A percentile compares a stretch with the other conserved stretches of the same genome.
Evolutionary conservation across 306 rosid genomes (phyloP).

Genomic region (Cucurbita pepo): DNA sequence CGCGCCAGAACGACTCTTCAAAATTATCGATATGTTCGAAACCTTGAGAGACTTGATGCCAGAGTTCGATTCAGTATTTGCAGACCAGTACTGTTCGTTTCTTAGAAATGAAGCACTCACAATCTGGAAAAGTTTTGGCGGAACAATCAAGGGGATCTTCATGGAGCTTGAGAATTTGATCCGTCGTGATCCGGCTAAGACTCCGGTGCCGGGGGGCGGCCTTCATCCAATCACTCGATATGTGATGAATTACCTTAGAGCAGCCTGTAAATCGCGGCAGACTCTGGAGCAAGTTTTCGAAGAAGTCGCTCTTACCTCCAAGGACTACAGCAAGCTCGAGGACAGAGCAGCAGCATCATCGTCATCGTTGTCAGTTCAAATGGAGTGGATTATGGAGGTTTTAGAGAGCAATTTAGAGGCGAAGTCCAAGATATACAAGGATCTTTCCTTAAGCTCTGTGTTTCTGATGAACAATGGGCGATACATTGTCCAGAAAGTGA

Average conservation of each 20-base stretch:
- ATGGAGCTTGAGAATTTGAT: slow-evolving; percentile 92
- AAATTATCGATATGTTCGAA: slow-evolving; percentile 68
- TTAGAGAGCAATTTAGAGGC: slow-evolving; percentile 80
- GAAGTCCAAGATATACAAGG: slow-evolving; percentile 66
- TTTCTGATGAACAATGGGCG: slow-evolving; percentile 87
- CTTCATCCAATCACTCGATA: slow-evolving; percentile 90
- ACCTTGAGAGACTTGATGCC: slow-evolving; percentile 62
- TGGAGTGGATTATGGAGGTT: slow-evolving; percentile 87
- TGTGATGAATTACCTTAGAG: slow-evolving; percentile 87
- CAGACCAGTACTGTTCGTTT: slow-evolving; percentile 57
- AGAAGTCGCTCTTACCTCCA: slow-evolving; percentile 33
- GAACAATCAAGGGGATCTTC: slow-evolving; percentile 69
- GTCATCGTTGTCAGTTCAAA: slow-evolving; percentile 52
- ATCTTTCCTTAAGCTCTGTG: slow-evolving; percentile 47
- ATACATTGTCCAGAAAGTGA: slow-evolving; percentile 71
- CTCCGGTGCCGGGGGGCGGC: slow-evolving; percentile 76
- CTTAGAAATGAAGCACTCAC: slow-evolving; percentile 64
- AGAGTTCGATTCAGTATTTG: slow-evolving; percentile 50
- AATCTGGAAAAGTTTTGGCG: slow-evolving; percentile 82
- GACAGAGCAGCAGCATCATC: slow-evolving; percentile 34
- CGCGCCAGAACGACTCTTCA: slow-evolving; percentile 70
- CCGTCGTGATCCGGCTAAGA: slow-evolving; percentile 68
- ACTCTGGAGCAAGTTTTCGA: slow-evolving; percentile 72
- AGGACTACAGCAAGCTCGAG: slow-evolving; percentile 36
- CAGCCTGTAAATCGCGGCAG: slow-evolving; percentile 63